Percentiles rank a stretch among this genome's conserved stretches.
phyloP scores from a whole-genome alignment of 805 yeast genomes.

The Pichia exigua region DNA sequence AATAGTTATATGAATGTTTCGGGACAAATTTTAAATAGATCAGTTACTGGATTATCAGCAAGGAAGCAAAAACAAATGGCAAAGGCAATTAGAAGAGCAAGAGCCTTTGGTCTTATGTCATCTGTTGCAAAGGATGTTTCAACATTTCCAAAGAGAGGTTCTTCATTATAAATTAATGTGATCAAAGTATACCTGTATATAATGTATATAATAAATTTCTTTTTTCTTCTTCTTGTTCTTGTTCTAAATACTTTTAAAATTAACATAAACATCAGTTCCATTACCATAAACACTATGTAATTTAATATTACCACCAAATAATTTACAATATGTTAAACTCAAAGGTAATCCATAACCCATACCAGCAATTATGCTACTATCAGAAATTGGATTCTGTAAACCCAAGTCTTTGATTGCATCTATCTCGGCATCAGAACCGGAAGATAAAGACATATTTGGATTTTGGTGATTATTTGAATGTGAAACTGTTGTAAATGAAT shows the following conservation, averaged over 20 bases:
- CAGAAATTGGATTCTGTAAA: slow-evolving; percentile 26
- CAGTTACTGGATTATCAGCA: slow-evolving; percentile 57
- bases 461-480: not conserved
- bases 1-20: slow-evolving; percentile 58
- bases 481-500: slow-evolving; percentile 67
- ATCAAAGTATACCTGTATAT: not conserved
- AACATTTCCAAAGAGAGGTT: slow-evolving; percentile 28
- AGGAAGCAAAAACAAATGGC: slow-evolving; percentile 64
- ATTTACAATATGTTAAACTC: slow-evolving; percentile 64
- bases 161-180: slow-evolving; percentile 13
- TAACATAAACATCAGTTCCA: slow-evolving; percentile 73
- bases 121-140: slow-evolving; percentile 59
- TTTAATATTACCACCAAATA: slow-evolving; percentile 63
- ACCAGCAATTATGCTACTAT: slow-evolving; percentile 63
- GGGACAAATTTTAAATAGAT: slow-evolving; percentile 71
- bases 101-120: slow-evolving; percentile 73
- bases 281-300: slow-evolving; percentile 66
- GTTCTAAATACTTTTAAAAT: slow-evolving; percentile 29
- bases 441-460: slow-evolving; percentile 27
- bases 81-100: slow-evolving; percentile 72
- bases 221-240: too few species aligned
- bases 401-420: slow-evolving; percentile 39
- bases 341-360: slow-evolving; percentile 95
- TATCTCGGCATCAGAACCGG: slow-evolving; percentile 19
- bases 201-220: too few species aligned